phyloP scores from a whole-genome alignment of 257 asterid genomes.

The Henckelia pumila region DNA sequence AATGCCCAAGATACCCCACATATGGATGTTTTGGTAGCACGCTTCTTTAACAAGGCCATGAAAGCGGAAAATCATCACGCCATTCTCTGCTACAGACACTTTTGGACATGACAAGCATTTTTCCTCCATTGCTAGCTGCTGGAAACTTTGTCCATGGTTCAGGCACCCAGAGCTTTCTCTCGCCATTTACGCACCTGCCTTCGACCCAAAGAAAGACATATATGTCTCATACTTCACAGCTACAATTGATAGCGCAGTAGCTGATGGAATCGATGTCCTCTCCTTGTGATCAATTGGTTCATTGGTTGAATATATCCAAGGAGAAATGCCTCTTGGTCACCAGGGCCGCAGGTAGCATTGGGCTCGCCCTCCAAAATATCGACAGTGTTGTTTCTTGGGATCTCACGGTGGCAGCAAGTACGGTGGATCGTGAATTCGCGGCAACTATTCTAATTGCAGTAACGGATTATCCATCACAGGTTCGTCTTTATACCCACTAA shows the following conservation, averaged over 20 bases:
- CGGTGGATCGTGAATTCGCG: not conserved
- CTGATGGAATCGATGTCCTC: slow-evolving; percentile 39
- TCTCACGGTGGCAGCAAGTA: not conserved
- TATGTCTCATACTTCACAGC: not conserved
- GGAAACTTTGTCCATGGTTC: not conserved
- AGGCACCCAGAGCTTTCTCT: slow-evolving; percentile 42
- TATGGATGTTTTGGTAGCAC: slow-evolving; percentile 37
- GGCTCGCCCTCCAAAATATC: not conserved
- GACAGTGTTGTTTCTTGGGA: not conserved
- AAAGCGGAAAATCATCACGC: slow-evolving; percentile 36
- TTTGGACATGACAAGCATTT: not conserved
- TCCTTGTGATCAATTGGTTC: slow-evolving; percentile 28
- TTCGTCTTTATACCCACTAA: not conserved
- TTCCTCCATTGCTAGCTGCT: not conserved
- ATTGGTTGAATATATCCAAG: too few species aligned
- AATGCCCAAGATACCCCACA: too few species aligned
- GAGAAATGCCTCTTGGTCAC: too few species aligned
- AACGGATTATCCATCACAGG: not conserved
- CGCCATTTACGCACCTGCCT: slow-evolving; percentile 28
- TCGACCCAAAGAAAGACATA: not conserved
- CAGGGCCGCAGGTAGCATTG: too few species aligned
- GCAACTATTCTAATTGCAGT: not conserved
- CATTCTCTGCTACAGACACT: too few species aligned
- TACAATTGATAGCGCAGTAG: slow-evolving; percentile 37
- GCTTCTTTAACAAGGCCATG: slow-evolving; percentile 41